Evolutionary conservation across 23 red algal species (phyloP).

Genomic region (Pyropia haitanensis): DNA sequence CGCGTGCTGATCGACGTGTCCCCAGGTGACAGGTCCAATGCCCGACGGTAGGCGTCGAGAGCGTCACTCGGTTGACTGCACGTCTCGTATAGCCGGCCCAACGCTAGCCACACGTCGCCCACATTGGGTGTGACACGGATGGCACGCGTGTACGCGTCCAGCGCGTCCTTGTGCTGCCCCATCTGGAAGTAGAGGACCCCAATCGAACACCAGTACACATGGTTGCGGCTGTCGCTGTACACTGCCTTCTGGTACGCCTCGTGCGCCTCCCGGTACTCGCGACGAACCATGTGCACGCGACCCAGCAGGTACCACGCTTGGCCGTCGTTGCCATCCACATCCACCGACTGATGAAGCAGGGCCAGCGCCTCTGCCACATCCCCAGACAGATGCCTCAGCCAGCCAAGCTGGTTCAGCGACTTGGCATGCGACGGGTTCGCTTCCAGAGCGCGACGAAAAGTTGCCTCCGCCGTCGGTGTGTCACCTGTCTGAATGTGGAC

Average conservation of each 20-base stretch:
- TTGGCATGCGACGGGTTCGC: slow-evolving; percentile 82
- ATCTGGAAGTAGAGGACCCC: slow-evolving; percentile 90
- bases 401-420: slow-evolving; percentile 83
- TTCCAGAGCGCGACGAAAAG: slow-evolving; percentile 69
- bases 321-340: slow-evolving; percentile 54
- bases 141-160: slow-evolving; percentile 89
- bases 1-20: slow-evolving; percentile 48
- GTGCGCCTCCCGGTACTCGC: slow-evolving; percentile 75
- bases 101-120: slow-evolving; percentile 89
- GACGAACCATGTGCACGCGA: slow-evolving; percentile 53
- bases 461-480: slow-evolving; percentile 36
- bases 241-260: slow-evolving; percentile 92
- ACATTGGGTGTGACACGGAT: slow-evolving; percentile 80
- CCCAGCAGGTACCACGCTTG: slow-evolving; percentile 97
- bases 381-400: slow-evolving; percentile 16
- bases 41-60: slow-evolving; percentile 76
- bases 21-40: slow-evolving; percentile 60
- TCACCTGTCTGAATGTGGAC: slow-evolving; percentile 63
- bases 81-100: slow-evolving; percentile 92
- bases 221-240: slow-evolving; percentile 58
- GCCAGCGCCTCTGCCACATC: slow-evolving; percentile 30
- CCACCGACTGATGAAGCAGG: slow-evolving; percentile 41
- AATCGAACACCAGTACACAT: slow-evolving; percentile 95
- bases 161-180: slow-evolving; percentile 81
- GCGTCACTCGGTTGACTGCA: slow-evolving; percentile 70